Evolutionary conservation across 164 flowering plant genomes (phyloP).

Genomic region (Vitis cinerea): DNA sequence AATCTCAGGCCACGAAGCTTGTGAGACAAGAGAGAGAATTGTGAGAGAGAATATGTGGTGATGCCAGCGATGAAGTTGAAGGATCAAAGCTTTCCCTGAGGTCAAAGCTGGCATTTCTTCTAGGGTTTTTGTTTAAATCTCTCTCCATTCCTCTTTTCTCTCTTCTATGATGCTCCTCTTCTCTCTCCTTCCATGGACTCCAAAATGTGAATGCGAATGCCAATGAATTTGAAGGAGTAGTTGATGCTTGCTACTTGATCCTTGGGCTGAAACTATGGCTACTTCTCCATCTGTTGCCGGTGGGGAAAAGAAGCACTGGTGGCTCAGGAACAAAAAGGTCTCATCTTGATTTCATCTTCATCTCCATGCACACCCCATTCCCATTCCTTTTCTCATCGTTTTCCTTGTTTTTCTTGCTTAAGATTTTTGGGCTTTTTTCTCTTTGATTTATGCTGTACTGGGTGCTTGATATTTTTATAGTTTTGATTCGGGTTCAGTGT

Average conservation of each 20-base stretch:
- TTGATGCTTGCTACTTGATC: too few relatives aligned
- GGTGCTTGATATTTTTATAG: not conserved
- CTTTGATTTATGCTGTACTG: too few relatives aligned
- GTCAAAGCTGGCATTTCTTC: conserved; percentile 66
- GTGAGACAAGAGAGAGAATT: conserved; percentile 8
- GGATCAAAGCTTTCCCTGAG: conserved; percentile 63
- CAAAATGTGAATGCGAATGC: too few relatives aligned
- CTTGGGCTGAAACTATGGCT: conserved; percentile 31
- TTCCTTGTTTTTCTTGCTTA: not conserved
- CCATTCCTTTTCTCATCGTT: too few relatives aligned
- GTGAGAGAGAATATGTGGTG: conserved; percentile 34
- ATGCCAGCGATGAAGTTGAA: conserved; percentile 79
- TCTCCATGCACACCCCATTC: too few relatives aligned
- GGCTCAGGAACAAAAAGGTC: conserved; percentile 88
- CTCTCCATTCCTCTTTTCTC: conserved; percentile 1
- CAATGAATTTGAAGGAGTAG: too few relatives aligned
- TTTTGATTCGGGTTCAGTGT: too few relatives aligned
- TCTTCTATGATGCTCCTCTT: conserved; percentile 10
- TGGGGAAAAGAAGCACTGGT: conserved; percentile 87
- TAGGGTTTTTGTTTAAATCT: conserved; percentile 3
- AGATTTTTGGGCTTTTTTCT: not conserved
- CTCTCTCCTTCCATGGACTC: conserved; percentile 2
- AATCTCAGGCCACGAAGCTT: conserved; percentile 8
- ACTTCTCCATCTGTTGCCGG: conserved; percentile 43
- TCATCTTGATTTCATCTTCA: not conserved